Evolutionary conservation across 1,139 yeast genomes (phyloP), one percentile per base, ranked within the genome.

Genomic region (Torulaspora pretoriensis): DNA sequence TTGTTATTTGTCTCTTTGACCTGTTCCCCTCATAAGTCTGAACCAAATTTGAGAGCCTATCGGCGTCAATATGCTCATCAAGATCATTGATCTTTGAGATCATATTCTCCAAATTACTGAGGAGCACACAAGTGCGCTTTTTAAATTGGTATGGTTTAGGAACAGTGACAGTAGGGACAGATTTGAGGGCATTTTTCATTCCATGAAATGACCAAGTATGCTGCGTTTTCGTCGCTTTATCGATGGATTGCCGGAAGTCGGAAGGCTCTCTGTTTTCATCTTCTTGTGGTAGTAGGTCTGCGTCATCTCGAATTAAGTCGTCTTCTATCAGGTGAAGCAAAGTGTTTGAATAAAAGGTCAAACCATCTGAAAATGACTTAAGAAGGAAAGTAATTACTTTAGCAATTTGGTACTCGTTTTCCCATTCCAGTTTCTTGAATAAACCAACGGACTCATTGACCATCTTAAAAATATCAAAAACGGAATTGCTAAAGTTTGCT

Each of bases 31-130:
- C 54, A 3, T 73, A 70, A 35, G 69, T 69, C 29, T 58, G 53
- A 3, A 83, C 70, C 0, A 75, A 64, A 3, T 65, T 63, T 5
- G 86, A 80, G 16, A 83, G 70, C 36, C 65, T 57, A 48, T 83
- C 90, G 0, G 92, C 81, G 50, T 83, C 80, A 13, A 85, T 57
- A 25, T 72, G 63, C 2, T 73, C 76, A 57, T 86, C 96, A 35
- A 88, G 64, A 42, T 71, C 75, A 42, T 78, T 74, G 30, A 87
- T 64, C 51, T 79, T 77, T 2, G 69, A 63, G 64, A 79, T 73
- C 68, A 85, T 77, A 14, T 80, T 76, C 5, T 82, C 80, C 14
- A 88, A 61, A 56, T 88, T 80, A 61, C 86, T 86, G 44, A 88
- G 69, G 17, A 84, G 82, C n/a, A 85, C 77, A 64, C 95, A 87